Conservation (phyloP, 352 stramenopile genomes). For the Pythium dissotocum region DNA sequence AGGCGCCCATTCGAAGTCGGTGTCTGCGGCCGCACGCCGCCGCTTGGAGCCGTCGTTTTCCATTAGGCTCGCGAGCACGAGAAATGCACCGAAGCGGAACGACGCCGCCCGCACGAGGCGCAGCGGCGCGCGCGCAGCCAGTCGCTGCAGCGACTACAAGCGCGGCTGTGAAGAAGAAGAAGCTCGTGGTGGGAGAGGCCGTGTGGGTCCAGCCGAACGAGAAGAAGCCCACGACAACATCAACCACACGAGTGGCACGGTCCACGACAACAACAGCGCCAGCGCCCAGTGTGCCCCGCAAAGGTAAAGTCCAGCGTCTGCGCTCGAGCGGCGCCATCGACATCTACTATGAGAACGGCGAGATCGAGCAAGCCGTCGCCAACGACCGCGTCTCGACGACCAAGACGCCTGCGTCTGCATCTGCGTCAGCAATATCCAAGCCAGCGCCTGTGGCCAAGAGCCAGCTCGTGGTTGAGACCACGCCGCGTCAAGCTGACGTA, state of each 20-base stretch:
- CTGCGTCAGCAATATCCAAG: background rate
- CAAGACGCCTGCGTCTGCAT: background rate
- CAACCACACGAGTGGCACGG: background rate
- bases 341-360: slow-evolving; percentile 53
- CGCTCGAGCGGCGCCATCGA: slow-evolving; percentile 48
- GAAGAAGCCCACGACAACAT: background rate
- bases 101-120: background rate
- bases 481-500: background rate
- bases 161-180: slow-evolving; percentile 10
- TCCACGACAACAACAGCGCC: background rate
- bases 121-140: background rate
- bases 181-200: slow-evolving; percentile 20
- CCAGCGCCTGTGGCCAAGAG: background rate
- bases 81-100: slow-evolving; percentile 16
- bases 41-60: background rate
- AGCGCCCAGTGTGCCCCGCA: slow-evolving; percentile 7
- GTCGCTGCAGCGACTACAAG: background rate
- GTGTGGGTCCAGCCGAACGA: slow-evolving; percentile 21
- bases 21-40: background rate
- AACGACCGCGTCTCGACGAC: slow-evolving; percentile 39
- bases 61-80: background rate
- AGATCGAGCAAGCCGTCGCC: slow-evolving; percentile 46
- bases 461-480: slow-evolving; percentile 9
- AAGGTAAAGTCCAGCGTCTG: slow-evolving; percentile 46
- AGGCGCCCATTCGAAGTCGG: slow-evolving; percentile 6